These are phyloP conservation scores for Clavispora phyllophila DNA, from an alignment of 805 yeast species.

Conservation along the genomic window DNA sequence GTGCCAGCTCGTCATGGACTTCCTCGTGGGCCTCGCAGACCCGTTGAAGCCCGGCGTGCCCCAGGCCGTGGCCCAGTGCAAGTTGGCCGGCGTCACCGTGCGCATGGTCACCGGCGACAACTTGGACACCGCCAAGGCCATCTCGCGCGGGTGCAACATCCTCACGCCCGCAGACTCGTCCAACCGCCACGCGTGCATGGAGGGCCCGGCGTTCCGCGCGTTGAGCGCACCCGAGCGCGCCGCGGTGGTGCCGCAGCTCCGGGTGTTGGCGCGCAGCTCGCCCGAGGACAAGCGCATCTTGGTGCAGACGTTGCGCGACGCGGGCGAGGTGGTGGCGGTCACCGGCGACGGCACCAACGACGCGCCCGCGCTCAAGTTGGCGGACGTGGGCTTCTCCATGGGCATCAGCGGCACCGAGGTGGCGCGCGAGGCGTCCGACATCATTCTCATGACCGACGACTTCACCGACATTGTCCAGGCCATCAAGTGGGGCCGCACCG, in stretches of 20 bases:
- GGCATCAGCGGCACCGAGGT: constrained; percentile 98
- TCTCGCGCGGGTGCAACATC: constrained; percentile 83
- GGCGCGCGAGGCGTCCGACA: constrained; percentile 95
- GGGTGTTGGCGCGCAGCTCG: constrained; percentile 88
- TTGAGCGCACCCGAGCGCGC: constrained; percentile 53
- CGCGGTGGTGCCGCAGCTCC: constrained; percentile 62
- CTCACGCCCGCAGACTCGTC: constrained; percentile 46
- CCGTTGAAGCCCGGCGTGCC: constrained; percentile 88
- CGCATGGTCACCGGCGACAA: constrained; percentile 99
- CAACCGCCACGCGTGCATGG: constrained; percentile 67
- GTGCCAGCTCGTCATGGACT: constrained; percentile 31
- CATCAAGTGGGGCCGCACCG: constrained; percentile 98
- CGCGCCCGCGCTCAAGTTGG: constrained; percentile 94
- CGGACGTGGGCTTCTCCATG: constrained; percentile 98
- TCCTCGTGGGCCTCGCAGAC: constrained; percentile 89
- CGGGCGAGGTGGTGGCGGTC: constrained; percentile 95
- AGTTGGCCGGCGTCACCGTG: constrained; percentile 87
- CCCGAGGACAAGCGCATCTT: constrained; percentile 92
- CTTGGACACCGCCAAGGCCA: constrained; percentile 84
- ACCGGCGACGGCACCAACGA: constrained; percentile 99
- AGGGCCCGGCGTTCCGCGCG: constrained; percentile 85
- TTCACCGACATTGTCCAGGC: constrained; percentile 94
- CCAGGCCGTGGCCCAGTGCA: constrained; percentile 84
- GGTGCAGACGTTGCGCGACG: constrained; percentile 70
- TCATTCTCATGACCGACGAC: constrained; percentile 89